A percentile compares a stretch with the other conserved stretches of the same genome.
Evolutionary conservation across 202 grass and related monocot species (phyloP).

Genomic region (Setaria viridis): DNA sequence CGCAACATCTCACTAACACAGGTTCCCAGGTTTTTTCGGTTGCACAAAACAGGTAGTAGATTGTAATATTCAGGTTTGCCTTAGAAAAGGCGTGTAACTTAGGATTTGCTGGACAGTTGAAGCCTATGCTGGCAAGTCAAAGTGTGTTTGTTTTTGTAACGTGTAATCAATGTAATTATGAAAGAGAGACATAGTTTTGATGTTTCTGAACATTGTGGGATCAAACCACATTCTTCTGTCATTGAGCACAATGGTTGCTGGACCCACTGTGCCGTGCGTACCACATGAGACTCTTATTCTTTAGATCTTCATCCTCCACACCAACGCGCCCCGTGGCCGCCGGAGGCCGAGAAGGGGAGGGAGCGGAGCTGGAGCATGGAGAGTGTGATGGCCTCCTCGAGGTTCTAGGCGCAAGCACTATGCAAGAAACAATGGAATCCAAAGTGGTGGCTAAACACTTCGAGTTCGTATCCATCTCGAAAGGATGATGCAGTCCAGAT

Average conservation of each 20-base stretch:
- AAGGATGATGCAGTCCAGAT: no score
- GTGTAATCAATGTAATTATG: background rate
- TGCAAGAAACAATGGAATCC: no score
- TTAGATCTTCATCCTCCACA: no score
- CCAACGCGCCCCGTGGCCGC: no score
- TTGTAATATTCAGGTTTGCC: slow-evolving; percentile 21
- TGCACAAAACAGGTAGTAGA: slow-evolving; percentile 5
- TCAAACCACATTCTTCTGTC: background rate
- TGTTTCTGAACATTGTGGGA: slow-evolving; percentile 7
- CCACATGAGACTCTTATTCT: no score
- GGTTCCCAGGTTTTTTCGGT: background rate
- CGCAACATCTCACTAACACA: slow-evolving; percentile 35
- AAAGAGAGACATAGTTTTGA: background rate
- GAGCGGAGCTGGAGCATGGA: no score
- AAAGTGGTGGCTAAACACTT: no score
- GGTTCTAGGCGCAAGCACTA: no score
- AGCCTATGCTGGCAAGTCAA: background rate
- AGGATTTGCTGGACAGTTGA: slow-evolving; percentile 4
- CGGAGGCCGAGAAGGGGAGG: no score
- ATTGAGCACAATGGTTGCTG: background rate
- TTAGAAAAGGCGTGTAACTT: background rate
- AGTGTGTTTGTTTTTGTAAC: background rate
- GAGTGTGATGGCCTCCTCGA: no score
- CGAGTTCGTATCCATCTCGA: no score
- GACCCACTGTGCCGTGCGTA: no score